Evolutionary conservation across 345 rosid species (phyloP).

Genomic region (Mangifera indica): DNA sequence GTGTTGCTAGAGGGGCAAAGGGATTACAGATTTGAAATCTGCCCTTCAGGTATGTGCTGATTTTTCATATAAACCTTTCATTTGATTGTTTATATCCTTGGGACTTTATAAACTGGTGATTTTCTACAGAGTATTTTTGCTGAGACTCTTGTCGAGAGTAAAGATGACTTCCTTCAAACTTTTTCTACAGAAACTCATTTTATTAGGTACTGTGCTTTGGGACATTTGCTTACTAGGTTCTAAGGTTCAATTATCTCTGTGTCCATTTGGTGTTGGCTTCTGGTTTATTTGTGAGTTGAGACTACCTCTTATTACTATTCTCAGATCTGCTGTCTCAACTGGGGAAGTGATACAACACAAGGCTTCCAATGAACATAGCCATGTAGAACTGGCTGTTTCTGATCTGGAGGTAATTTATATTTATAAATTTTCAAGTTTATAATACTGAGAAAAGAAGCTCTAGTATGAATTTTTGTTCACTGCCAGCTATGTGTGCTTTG

Average conservation of each 20-base stretch:
- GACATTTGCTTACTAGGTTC: neutral
- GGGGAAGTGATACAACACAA: constrained; percentile 57
- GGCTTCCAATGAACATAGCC: constrained; percentile 36
- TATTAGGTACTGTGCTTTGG: constrained; percentile 72
- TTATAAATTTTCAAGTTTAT: neutral
- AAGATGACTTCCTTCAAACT: constrained; percentile 71
- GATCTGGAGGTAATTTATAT: constrained; percentile 58
- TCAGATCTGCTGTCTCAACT: constrained; percentile 59
- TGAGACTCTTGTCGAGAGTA: constrained; percentile 74
- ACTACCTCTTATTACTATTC: constrained; percentile 18
- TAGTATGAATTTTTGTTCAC: neutral
- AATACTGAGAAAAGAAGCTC: neutral
- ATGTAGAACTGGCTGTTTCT: constrained; percentile 34
- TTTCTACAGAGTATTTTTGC: constrained; percentile 70
- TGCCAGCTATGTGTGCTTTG: neutral
- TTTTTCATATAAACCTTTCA: neutral
- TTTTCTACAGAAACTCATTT: constrained; percentile 64
- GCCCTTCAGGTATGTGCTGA: constrained; percentile 65
- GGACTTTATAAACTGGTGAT: constrained; percentile 18
- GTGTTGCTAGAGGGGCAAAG: constrained; percentile 72
- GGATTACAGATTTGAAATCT: constrained; percentile 77
- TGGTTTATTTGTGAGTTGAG: constrained; percentile 4
- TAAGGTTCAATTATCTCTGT: neutral
- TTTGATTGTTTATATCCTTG: neutral
- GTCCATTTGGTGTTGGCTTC: neutral